A percentile compares a stretch with the other conserved stretches of the same genome.
phyloP scores from a whole-genome alignment of 768 basidiomycete genomes.

The Trametes meyenii region DNA sequence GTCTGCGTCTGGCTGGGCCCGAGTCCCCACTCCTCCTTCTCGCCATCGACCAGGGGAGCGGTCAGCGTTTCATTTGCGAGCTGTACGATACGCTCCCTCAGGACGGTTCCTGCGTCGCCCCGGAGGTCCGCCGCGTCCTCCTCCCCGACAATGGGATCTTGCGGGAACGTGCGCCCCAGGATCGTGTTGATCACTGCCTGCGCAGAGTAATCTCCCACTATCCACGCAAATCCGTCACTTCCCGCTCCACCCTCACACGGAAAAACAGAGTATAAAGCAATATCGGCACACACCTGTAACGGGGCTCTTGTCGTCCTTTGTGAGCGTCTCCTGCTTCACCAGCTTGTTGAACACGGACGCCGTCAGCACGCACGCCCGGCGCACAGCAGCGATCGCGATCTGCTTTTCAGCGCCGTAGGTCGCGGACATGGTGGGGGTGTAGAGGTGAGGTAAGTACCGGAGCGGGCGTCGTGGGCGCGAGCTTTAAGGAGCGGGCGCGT shows the following conservation, averaged over 20 bases:
- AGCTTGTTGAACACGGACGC: slow-evolving; percentile 85
- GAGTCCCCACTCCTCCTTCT: slow-evolving; percentile 71
- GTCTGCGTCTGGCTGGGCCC: slow-evolving; percentile 59
- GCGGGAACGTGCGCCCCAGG: slow-evolving; percentile 74
- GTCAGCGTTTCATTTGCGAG: slow-evolving; percentile 83
- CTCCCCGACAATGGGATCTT: slow-evolving; percentile 91
- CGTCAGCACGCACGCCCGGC: slow-evolving; percentile 83
- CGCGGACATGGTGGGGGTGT: slow-evolving; percentile 7
- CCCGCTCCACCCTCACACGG: neutral
- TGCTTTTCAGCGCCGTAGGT: slow-evolving; percentile 67
- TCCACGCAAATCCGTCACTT: neutral
- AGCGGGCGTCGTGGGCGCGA: too few relatives aligned
- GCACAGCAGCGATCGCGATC: slow-evolving; percentile 85
- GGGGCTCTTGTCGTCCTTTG: slow-evolving; percentile 84
- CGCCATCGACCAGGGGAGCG: slow-evolving; percentile 54
- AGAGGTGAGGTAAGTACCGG: too few relatives aligned
- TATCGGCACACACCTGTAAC: slow-evolving; percentile 50
- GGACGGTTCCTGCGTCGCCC: slow-evolving; percentile 40
- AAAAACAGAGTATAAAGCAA: neutral
- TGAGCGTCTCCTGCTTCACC: slow-evolving; percentile 82
- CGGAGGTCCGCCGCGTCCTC: slow-evolving; percentile 88
- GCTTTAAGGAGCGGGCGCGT: too few relatives aligned
- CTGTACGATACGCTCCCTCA: slow-evolving; percentile 70
- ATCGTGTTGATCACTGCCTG: slow-evolving; percentile 91
- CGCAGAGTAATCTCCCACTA: slow-evolving; percentile 92